A percentile compares a stretch with the other conserved stretches of the same genome.
phyloP scores from a whole-genome alignment of 2,329 filamentous ascomycete genomes.

The Paecilomyces sp. region DNA sequence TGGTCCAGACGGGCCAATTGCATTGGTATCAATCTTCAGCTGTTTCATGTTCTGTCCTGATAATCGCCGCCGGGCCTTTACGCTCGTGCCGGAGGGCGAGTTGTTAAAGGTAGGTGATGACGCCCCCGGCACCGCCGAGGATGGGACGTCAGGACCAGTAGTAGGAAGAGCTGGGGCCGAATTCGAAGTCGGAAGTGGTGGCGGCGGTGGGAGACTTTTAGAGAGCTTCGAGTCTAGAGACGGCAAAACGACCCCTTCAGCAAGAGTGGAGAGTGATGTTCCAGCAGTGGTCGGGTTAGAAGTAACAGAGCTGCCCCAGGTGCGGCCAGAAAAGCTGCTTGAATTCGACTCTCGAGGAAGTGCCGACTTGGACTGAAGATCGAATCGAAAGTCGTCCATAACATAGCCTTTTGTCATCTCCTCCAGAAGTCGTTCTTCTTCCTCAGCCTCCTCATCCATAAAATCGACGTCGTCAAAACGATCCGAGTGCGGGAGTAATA shows the following conservation, averaged over 20 bases:
- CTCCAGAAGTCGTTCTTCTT: conserved; percentile 70
- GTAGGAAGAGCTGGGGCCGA: conserved; percentile 44
- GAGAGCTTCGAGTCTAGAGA: conserved; percentile 26
- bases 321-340: conserved; percentile 67
- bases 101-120: conserved; percentile 9
- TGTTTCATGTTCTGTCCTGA: conserved; percentile 76
- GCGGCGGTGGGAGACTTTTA: conserved; percentile 26
- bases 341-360: conserved; percentile 75
- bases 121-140: conserved; percentile 9
- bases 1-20: conserved; percentile 20
- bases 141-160: conserved; percentile 13
- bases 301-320: conserved; percentile 72
- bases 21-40: conserved; percentile 77
- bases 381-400: conserved; percentile 76
- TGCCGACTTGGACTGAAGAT: conserved; percentile 58
- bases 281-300: conserved; percentile 65
- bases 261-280: conserved; percentile 64
- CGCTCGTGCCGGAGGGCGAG: conserved; percentile 38
- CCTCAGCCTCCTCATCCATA: conserved; percentile 59
- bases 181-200: conserved; percentile 42
- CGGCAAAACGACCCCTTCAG: conserved; percentile 49
- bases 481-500: conserved; percentile 11
- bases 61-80: conserved; percentile 64
- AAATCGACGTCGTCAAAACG: conserved; percentile 37
- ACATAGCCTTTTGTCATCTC: conserved; percentile 81